Evolutionary conservation across 2,329 filamentous ascomycete species (phyloP), one percentile per base, ranked within the genome.

Genomic region (Elsinoe ampelina): DNA sequence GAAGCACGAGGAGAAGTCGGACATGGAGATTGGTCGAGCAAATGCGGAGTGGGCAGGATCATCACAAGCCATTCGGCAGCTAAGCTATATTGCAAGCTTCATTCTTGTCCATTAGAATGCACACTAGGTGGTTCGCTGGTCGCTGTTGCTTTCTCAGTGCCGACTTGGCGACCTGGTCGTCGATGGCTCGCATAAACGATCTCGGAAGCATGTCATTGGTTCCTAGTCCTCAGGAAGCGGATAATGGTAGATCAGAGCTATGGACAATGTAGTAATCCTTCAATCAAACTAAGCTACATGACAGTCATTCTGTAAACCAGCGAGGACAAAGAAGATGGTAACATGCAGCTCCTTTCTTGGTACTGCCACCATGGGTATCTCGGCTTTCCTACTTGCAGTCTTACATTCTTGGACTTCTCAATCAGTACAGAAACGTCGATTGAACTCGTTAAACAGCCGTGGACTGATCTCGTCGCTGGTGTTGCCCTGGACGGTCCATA

Each of bases 391-490:
- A 15, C 26, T 50, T 19, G 51, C 11, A 22, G 36, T 32, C 30
- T 26, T 19, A n/a, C 6, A 35, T 19, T n/a, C 30, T 38, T 15
- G 15, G n/a, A 34, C 10, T 11, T 35, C 13, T 35, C 32, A 19
- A 7, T 52, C 48, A 2, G 32, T 52, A 26, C 60, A 68, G 72
- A 97, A 97, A 57, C 86, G 80, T 67, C 76, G 81, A 73, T 88
- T 84, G 70, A 98, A 88, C 72, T 95, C 90, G 7, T 77, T 73
- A 66, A 89, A 87, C 26, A 98, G 77, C 75, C 90, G 84, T n/a
- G 93, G 93, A 55, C 81, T 91, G 64, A 98, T 98, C 73, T 97
- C 93, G 67, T 98, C 89, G 67, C 90, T 95, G 70, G 84, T 92
- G 72, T 91, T 82, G 19, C 93, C 93, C 63, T 89, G 78, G 3